Base-by-base conservation (phyloP, 768 basidiomycete genomes). In the Pulveroboletus sp. region DNA sequence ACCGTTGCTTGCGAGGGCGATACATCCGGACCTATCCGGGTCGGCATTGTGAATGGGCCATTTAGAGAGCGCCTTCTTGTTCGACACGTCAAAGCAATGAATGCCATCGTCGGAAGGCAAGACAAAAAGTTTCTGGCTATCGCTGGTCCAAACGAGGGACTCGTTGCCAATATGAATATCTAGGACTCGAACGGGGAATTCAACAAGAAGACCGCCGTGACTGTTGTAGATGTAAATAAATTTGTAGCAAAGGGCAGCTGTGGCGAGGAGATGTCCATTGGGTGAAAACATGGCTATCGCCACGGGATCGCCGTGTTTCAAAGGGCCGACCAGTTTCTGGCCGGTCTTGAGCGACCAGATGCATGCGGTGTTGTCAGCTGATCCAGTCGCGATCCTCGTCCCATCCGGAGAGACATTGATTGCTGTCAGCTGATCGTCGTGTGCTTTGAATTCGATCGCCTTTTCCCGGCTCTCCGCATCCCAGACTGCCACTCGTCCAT, bases 271-370 rank as follows among this genome's bases (percentile, higher is more conserved):
- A 12, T 24, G 10, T 11, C 55, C 46, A 5, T 35, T 16, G 5
- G 55, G 55, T 2, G 55, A 57, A 17, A 48, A 57, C 9, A 39
- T 57, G 27, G 39, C 25, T 5, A 35, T 42, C 12, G 24, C 52
- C 13, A 54, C 29, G 9, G 2, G 6, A 4, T 17, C 13, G 2
- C n/a, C 8, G 16, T 43, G 32, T 13, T 19, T 13, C 17, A 35
- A 7, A 14, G 31, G 39, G 7, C 13, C 34, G 1, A 40, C 35
- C 0, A 55, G 35, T 14, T 12, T 54, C 20, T 32, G 1, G 10
- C 41, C 40, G 17, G 11, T 31, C 4, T 43, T 31, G 8, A 56
- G 27, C 5, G 49, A 57, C 54, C 42, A 56, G 14, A 56, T 37
- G 6, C 19, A 38, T 4, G 17, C 17, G 11, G 40, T 25, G 7